Base-by-base conservation (phyloP, 495 filamentous ascomycete genomes). In the Penicillium lividum region DNA sequence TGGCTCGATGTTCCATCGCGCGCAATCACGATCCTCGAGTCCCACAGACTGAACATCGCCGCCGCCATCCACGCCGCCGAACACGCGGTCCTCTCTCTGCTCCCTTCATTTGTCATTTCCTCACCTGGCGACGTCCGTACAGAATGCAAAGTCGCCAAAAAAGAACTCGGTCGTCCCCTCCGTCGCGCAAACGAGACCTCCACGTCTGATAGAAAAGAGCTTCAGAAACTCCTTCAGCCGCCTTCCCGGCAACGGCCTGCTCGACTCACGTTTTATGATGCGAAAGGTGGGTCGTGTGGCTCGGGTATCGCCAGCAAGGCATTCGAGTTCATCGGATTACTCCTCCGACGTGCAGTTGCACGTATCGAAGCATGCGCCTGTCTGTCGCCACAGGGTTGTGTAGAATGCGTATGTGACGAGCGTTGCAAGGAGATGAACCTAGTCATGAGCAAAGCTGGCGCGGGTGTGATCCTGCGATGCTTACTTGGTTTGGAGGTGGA, bases 41-140 rank as follows among this genome's bases (percentile, higher is more conserved):
- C 81, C 2, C 80, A 84, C 9, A 77, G 82, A 3, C 81, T 98
- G 16, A 92, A 97, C 71, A 78, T 93, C 27, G 94, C 92, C 0
- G 94, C 85, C 1, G 92, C 91, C 0, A 97, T 98, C 60, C 94
- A 98, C 68, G 92, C 92, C 0, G 94, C 94, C 16, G 90, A 97
- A 71, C 94, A 98, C 62, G 92, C 92, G 2, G 77, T 98, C 53
- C 80, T 97, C 30, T 88, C 84, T 34, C 79, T 98, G 0, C 86
- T 98, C 71, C 93, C 93, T 0, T 92, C 89, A 40, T 96, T 94
- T 65, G 92, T 97, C 28, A 83, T 96, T 56, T 88, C 84, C 59
- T 87, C 92, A 73, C 87, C 89, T 3, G 92, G 90, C 48, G 93
- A 96, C 59, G 91, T 98, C 15, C 86, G 90, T 18, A 98, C 94